Conservation (phyloP, 179 eudicot species). For the Gypsophila paniculata region DNA sequence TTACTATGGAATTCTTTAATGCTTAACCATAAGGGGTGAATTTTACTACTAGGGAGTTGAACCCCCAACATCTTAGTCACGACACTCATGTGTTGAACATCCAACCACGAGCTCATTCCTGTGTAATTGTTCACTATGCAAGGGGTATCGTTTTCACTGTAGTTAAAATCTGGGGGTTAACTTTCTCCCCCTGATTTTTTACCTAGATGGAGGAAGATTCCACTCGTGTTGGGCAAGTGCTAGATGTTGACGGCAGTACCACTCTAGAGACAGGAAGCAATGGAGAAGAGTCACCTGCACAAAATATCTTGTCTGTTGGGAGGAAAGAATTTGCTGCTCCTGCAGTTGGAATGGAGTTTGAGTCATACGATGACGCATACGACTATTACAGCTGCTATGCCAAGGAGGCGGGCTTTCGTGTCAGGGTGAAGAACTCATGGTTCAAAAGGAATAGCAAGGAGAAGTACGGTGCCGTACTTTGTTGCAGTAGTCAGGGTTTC, state of each 20-base stretch:
- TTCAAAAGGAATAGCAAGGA: slow-evolving; percentile 60
- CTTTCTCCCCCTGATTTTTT: background rate
- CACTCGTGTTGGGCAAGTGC: slow-evolving; percentile 21
- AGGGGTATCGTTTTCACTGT: background rate
- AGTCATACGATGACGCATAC: slow-evolving; percentile 65
- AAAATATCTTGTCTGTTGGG: slow-evolving; percentile 19
- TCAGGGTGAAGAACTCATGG: slow-evolving; percentile 70
- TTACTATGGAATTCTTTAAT: too few species aligned
- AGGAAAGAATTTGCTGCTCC: slow-evolving; percentile 50
- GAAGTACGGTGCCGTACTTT: slow-evolving; percentile 66
- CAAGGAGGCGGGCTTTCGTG: slow-evolving; percentile 52
- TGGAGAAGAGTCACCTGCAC: slow-evolving; percentile 13
- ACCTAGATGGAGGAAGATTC: slow-evolving; percentile 33
- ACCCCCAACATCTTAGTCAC: too few species aligned
- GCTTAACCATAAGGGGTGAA: too few species aligned
- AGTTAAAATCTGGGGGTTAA: slow-evolving; percentile 7
- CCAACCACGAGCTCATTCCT: too few species aligned
- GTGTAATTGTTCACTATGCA: background rate
- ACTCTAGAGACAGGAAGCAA: slow-evolving; percentile 19
- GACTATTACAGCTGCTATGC: slow-evolving; percentile 57
- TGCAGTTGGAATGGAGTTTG: slow-evolving; percentile 63
- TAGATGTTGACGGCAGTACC: slow-evolving; percentile 30
- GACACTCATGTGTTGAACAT: too few species aligned
- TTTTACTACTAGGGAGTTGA: too few species aligned
- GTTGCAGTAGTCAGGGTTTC: slow-evolving; percentile 69